Evolutionary conservation across 208 protist species (phyloP).

Genomic region (Angomonas deanei): DNA sequence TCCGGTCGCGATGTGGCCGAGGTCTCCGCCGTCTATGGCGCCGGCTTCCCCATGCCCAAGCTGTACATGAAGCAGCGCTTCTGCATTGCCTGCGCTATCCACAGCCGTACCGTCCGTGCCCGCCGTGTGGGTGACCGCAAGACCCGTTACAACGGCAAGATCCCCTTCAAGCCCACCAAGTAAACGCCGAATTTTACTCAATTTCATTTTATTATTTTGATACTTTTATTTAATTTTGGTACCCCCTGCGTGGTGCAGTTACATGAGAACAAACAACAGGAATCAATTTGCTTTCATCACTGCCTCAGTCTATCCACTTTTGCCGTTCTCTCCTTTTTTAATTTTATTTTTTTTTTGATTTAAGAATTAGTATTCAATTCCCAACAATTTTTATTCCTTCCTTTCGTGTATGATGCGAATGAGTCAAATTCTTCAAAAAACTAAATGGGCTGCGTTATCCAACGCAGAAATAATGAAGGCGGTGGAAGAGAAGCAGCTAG

Average conservation of each 20-base stretch:
- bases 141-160: conserved; percentile 80
- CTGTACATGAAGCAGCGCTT: conserved; percentile 99
- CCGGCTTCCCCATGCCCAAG: conserved; percentile 96
- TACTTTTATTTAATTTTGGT: no score
- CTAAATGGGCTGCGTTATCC: conserved; percentile 44
- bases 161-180: conserved; percentile 65
- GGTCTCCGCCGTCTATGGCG: conserved; percentile 89
- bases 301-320: no score
- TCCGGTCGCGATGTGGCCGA: conserved; percentile 97
- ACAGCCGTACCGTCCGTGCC: conserved; percentile 96
- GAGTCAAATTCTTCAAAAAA: conserved; percentile 9
- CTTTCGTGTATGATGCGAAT: conserved; percentile 1
- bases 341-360: no score
- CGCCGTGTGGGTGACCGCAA: conserved; percentile 78
- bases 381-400: no score
- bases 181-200: conserved; percentile 10
- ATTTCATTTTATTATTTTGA: no score
- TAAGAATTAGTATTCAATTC: no score
- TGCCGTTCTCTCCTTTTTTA: no score
- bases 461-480: conserved; percentile 73
- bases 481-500: conserved; percentile 67
- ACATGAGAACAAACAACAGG: no score
- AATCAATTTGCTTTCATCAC: no score
- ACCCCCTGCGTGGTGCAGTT: no score
- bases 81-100: conserved; percentile 99